These are phyloP conservation scores for Ophiocytium majus DNA, from an alignment of 352 stramenopile species.

Conservation along the genomic window DNA sequence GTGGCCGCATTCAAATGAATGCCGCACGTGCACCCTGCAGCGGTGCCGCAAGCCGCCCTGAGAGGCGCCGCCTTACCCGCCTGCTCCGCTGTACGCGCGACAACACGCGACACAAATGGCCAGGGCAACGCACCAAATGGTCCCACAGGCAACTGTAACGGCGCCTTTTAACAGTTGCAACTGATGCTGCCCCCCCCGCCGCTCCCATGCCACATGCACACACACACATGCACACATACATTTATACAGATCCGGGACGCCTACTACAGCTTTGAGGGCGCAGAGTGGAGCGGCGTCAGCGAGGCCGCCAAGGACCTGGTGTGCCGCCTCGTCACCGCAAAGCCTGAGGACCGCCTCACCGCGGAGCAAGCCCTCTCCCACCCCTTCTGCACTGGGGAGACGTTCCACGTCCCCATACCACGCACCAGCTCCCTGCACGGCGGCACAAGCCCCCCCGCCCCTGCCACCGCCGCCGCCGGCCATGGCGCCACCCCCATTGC, in stretches of 20 bases:
- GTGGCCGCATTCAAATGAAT: too few relatives aligned
- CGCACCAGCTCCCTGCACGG: neutral
- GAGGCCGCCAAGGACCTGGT: constrained; percentile 68
- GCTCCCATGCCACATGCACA: too few relatives aligned
- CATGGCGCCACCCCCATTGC: neutral
- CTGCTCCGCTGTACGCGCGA: too few relatives aligned
- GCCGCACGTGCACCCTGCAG: too few relatives aligned
- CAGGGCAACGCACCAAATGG: too few relatives aligned
- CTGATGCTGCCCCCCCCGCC: too few relatives aligned
- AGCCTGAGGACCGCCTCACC: constrained; percentile 70
- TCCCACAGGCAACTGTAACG: too few relatives aligned
- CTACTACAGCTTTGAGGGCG: constrained; percentile 57
- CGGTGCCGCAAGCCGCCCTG: too few relatives aligned
- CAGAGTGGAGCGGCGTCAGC: constrained; percentile 61
- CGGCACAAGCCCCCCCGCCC: neutral
- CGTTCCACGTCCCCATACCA: neutral
- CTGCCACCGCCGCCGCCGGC: neutral
- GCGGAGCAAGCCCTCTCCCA: constrained; percentile 73
- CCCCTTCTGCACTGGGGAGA: constrained; percentile 60
- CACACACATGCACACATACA: too few relatives aligned
- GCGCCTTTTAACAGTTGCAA: too few relatives aligned
- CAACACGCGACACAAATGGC: too few relatives aligned
- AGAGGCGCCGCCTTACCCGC: too few relatives aligned
- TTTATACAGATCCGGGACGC: constrained; percentile 43
- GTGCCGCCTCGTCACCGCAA: constrained; percentile 65